Evolutionary conservation across 176 grass and related monocot genomes (phyloP), one percentile per base, ranked within the genome.

Genomic region (Rhynchospora tenuis): DNA sequence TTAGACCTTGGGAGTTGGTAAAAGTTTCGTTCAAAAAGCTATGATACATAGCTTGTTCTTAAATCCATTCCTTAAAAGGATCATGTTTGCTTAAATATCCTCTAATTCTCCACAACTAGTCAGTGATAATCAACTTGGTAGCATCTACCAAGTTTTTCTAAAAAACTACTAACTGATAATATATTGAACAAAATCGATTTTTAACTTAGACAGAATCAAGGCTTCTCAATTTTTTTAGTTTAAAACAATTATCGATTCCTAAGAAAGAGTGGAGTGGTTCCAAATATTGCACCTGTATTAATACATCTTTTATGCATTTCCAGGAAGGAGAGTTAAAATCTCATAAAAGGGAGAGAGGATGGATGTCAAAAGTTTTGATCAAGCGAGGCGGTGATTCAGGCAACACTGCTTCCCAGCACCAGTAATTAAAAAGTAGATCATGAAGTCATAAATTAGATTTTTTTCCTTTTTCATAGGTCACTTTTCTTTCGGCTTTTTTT

Each of bases 311-410:
- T 81, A 65, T 12, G 16, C 11, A 14, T 47, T 64, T 82, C 50
- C 22, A 82, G 79, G 79, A 82, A 82, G 2, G 9, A 9, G 58
- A 82, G 46, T 62, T 48, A 11, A 82, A 65, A 65, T 44, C 58
- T 44, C 79, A 24, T 23, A 82, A 66, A 82, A 82, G 66, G 62
- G 79, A 82, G 79, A 82, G 17, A 66, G 58, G 19, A 64, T 82
- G 79, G 79, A 82, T 82, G 60, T 64, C 38, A 66, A 82, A 65
- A 44, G 60, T 46, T 29, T 7, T 82, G 31, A 7, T 19, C 3
- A 65, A 66, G 9, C 7, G 16, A 79, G 23, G 11, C 19, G 28
- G 55, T 9, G 54, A 61, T 60, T 80, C 66, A 66, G 79, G 43
- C 17, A 19, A 52, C 50, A 48, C 42, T 24, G 22, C 7, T 45